Percentiles rank a stretch among this genome's conserved stretches.
These are phyloP conservation scores for Globisporangium parvum DNA, from an alignment of 352 stramenopile species.

Conservation along the genomic window DNA sequence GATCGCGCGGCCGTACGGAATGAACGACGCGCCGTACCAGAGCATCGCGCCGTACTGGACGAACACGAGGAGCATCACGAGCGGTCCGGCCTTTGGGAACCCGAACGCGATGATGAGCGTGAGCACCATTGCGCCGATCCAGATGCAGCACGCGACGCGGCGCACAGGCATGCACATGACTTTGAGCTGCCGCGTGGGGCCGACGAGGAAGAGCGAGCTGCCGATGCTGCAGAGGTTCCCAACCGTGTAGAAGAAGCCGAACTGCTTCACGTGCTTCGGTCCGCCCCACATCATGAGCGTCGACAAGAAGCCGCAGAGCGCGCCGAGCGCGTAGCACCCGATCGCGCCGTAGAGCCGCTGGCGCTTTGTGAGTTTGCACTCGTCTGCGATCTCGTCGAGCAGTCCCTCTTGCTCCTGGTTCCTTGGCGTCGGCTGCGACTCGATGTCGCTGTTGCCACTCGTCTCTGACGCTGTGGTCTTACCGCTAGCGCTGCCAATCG, in stretches of 20 bases:
- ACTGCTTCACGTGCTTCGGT: slow-evolving; percentile 75
- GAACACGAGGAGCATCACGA: slow-evolving; percentile 71
- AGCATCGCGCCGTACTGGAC: slow-evolving; percentile 79
- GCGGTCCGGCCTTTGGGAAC: slow-evolving; percentile 53
- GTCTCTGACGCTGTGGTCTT: slow-evolving; percentile 29
- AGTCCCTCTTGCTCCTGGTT: slow-evolving; percentile 72
- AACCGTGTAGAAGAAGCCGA: slow-evolving; percentile 84
- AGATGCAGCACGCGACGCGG: slow-evolving; percentile 72
- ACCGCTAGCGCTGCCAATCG: slow-evolving; percentile 2
- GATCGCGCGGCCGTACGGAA: slow-evolving; percentile 73
- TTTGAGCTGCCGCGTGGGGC: slow-evolving; percentile 58
- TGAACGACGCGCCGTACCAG: slow-evolving; percentile 78
- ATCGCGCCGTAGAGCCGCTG: slow-evolving; percentile 71
- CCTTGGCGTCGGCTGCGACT: slow-evolving; percentile 21
- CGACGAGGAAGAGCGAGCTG: slow-evolving; percentile 75
- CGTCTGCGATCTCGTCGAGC: slow-evolving; percentile 55
- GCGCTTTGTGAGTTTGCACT: slow-evolving; percentile 76
- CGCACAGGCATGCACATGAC: slow-evolving; percentile 85
- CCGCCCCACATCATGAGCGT: slow-evolving; percentile 80
- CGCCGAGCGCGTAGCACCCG: slow-evolving; percentile 65
- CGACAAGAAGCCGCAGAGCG: slow-evolving; percentile 68
- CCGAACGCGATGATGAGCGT: slow-evolving; percentile 75
- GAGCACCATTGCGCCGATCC: slow-evolving; percentile 64
- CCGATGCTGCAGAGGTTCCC: slow-evolving; percentile 77
- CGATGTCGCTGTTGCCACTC: slow-evolving; percentile 28